Conservation (phyloP, 2,329 filamentous ascomycete genomes). For the Cladophialophora psammophila region DNA sequence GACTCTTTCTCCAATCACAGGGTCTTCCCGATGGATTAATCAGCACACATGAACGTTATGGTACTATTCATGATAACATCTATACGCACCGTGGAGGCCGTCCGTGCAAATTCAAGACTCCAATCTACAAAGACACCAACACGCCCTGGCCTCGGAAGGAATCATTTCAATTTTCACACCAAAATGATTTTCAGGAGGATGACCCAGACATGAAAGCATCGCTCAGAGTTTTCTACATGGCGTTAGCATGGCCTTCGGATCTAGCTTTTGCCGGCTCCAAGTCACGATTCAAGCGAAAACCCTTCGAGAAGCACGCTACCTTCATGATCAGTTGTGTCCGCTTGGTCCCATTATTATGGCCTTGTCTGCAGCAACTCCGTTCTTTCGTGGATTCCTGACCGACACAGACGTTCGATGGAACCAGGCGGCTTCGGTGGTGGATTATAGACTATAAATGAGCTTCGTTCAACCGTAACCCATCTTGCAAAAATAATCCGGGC, state of each 20-base stretch:
- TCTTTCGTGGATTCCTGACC: constrained; percentile 95
- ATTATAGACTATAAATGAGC: constrained; percentile 87
- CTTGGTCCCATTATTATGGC: constrained; percentile 90
- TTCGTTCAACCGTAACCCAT: constrained; percentile 77
- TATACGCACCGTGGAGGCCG: constrained; percentile 85
- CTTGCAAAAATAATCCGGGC: constrained; percentile 83
- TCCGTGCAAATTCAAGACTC: constrained; percentile 91
- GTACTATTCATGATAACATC: constrained; percentile 91
- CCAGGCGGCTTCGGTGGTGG: constrained; percentile 87
- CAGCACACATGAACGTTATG: constrained; percentile 93
- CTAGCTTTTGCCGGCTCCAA: constrained; percentile 96
- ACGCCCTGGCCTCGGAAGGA: constrained; percentile 88
- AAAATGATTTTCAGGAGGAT: constrained; percentile 2
- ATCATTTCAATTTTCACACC: constrained; percentile 54
- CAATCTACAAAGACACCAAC: constrained; percentile 84
- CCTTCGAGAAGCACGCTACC: constrained; percentile 84
- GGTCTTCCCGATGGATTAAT: constrained; percentile 91
- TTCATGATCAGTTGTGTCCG: constrained; percentile 95
- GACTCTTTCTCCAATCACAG: constrained; percentile 76
- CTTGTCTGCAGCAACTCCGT: constrained; percentile 88
- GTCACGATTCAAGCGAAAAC: constrained; percentile 99
- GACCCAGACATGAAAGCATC: constrained; percentile 70
- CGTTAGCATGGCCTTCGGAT: constrained; percentile 99
- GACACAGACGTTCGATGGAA: constrained; percentile 98
- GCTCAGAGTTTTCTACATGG: constrained; percentile 95